phyloP scores from a whole-genome alignment of 140 eudicot genomes.

The Ambrosia hybrid region DNA sequence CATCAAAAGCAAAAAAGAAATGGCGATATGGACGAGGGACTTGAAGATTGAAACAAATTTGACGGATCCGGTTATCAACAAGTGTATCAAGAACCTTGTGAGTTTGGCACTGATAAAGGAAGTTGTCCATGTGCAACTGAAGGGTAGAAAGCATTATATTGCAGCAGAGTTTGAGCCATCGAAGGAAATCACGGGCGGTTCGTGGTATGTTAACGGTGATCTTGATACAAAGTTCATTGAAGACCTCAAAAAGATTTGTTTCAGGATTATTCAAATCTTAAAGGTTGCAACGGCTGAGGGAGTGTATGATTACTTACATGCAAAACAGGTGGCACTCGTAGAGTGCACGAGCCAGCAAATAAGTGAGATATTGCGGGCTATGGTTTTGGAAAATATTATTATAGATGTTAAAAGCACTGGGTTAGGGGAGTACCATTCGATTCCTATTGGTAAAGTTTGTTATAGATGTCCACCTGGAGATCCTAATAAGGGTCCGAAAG shows the following conservation, averaged over 20 bases:
- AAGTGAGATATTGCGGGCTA: slow-evolving; percentile 53
- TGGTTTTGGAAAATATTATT: slow-evolving; percentile 71
- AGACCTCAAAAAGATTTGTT: slow-evolving; percentile 34
- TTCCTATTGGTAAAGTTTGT: slow-evolving; percentile 67
- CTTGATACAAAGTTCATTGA: slow-evolving; percentile 51
- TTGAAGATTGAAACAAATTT: slow-evolving; percentile 44
- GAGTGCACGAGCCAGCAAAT: slow-evolving; percentile 54
- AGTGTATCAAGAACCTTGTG: slow-evolving; percentile 41
- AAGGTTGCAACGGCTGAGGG: slow-evolving; percentile 62
- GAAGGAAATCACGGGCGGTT: slow-evolving; percentile 69
- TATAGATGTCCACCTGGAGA: slow-evolving; percentile 52
- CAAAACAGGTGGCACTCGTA: neutral
- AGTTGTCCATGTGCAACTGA: slow-evolving; percentile 57
- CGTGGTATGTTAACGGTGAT: slow-evolving; percentile 69
- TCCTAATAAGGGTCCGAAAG: slow-evolving; percentile 29
- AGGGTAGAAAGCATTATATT: slow-evolving; percentile 60
- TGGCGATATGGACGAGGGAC: slow-evolving; percentile 60
- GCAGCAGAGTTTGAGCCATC: slow-evolving; percentile 76
- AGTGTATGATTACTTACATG: slow-evolving; percentile 33
- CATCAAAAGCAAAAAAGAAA: slow-evolving; percentile 49
- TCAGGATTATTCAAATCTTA: slow-evolving; percentile 26
- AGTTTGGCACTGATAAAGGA: slow-evolving; percentile 43
- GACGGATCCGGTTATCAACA: slow-evolving; percentile 24
- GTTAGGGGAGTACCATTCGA: slow-evolving; percentile 52
- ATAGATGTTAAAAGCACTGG: slow-evolving; percentile 81